Evolutionary conservation across 2,329 filamentous ascomycete species (phyloP).

Genomic region (Balansia obtecta): DNA sequence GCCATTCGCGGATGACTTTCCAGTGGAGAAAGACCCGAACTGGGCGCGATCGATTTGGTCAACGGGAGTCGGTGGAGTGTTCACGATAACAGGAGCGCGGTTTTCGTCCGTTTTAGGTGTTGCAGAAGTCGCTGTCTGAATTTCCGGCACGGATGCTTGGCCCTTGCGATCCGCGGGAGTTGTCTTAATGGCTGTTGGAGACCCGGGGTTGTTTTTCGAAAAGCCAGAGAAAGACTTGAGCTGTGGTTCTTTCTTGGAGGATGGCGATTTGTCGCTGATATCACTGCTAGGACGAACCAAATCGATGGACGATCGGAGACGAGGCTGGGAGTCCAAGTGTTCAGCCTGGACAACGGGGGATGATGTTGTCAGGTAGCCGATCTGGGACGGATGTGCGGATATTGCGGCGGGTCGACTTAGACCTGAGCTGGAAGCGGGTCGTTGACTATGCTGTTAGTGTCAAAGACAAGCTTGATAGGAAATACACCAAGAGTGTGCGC

Average conservation of each 20-base stretch:
- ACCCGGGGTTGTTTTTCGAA: constrained; percentile 14
- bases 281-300: constrained; percentile 39
- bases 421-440: constrained; percentile 13
- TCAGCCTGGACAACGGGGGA: constrained; percentile 53
- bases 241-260: not conserved
- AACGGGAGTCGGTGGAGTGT: constrained; percentile 53
- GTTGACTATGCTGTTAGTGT: not conserved
- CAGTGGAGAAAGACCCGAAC: constrained; percentile 15
- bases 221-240: not conserved
- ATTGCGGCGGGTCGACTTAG: constrained; percentile 16
- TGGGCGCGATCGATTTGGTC: constrained; percentile 21
- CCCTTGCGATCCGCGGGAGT: constrained; percentile 16
- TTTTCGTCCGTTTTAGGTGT: constrained; percentile 35
- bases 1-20: constrained; percentile 17
- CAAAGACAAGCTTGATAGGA: not conserved
- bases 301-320: constrained; percentile 21
- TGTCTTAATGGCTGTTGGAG: constrained; percentile 18
- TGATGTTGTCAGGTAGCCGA: constrained; percentile 55
- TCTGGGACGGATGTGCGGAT: constrained; percentile 50
- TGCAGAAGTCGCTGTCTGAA: constrained; percentile 25
- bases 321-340: constrained; percentile 23
- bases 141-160: constrained; percentile 15
- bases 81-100: constrained; percentile 44
- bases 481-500: not conserved
- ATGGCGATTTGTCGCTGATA: constrained; percentile 46